Evolutionary conservation across 176 grass and related monocot species (phyloP), one percentile per base, ranked within the genome.

Genomic region (Carex parvula): DNA sequence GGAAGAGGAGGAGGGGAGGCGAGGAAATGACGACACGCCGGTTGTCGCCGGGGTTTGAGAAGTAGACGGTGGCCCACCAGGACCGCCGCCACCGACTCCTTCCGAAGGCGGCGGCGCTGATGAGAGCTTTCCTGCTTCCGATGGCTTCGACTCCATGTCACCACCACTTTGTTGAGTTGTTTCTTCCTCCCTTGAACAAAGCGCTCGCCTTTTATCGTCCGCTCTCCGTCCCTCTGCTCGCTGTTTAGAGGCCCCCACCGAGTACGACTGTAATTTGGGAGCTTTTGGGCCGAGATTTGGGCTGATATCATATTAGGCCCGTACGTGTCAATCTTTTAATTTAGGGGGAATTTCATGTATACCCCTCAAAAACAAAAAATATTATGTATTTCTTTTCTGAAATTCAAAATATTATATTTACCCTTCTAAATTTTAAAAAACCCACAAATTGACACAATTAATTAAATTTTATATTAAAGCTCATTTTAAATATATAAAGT

Each of bases 1-100:
- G 18, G 77, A 62, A 80, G 78, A 80, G 35, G 77, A 61, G 21
- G 79, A 64, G 35, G 79, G 20, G 17, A 81, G 24, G 70, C 60
- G 84, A 46, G 73, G 44, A 39, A 79, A 74, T 55, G 73, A 56
- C 22, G 46, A 30, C 50, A 6, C 22, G 13, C 11, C 15, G 11
- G 46, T 29, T 24, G 73, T 33, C 6, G 24, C 14, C 3, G 73
- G 22, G 22, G 46, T 76, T 29, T 76, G 72, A 1, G 61, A 44
- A 82, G 37, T 66, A 9, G 80, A 29, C 2, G 62, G 18, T 10
- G 60, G 20, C 3, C 33, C 20, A 1, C 8, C 21, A 56, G 73
- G 50, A 55, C 50, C 41, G 4, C 79, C 57, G 6, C 30, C 33
- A 3, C 7, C 11, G 1, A 26, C 4, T 21, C 22, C 52, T 56